Base-by-base conservation (phyloP, 768 basidiomycete species). In the Lactarius hatsudake region DNA sequence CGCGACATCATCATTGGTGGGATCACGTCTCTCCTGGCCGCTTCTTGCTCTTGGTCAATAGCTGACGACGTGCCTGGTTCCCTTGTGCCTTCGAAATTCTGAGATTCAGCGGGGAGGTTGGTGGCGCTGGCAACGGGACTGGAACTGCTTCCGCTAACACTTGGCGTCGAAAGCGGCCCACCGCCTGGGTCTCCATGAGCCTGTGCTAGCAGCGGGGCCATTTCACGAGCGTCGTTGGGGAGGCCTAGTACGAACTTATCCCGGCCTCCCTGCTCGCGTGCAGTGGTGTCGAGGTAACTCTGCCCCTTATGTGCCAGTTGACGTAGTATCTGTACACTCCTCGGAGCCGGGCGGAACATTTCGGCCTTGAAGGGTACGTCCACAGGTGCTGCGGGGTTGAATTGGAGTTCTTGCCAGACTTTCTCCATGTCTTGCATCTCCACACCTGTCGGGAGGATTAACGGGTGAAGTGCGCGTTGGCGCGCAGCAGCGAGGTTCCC, bases 381-480 rank as follows among this genome's bases (percentile, higher is more conserved):
- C 38, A 51, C 40, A n/a, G 59, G 71, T 15, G 65, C 68, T 34
- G 28, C 56, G n/a, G 71, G 62, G 30, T 64, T 63, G 2, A 68
- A 86, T 66, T 81, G 81, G 54, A 86, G 74, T 6, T 69, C 74
- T 32, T 78, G 71, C 84, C 84, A 86, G 72, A 79, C 80, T 63
- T 64, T 69, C 72, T 69, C 73, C 77, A 75, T 78, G 71, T 70
- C 72, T 61, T 68, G 73, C 55, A 74, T 67, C 32, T 74, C 70
- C 12, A 87, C 76, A 0, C 83, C 84, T 0, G 81, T 75, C 0
- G 89, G 89, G 54, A 88, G 76, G 38, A 72, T 77, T 60, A 79
- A 79, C 7, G 79, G 79, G 12, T 79, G 79, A 70, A 79, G 80
- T 66, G 87, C 82, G 48, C 86, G 80, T 3, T 74, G 76, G 63